Evolutionary conservation across 208 protist species (phyloP).

Genomic region (Endotrypanum monterogeii): DNA sequence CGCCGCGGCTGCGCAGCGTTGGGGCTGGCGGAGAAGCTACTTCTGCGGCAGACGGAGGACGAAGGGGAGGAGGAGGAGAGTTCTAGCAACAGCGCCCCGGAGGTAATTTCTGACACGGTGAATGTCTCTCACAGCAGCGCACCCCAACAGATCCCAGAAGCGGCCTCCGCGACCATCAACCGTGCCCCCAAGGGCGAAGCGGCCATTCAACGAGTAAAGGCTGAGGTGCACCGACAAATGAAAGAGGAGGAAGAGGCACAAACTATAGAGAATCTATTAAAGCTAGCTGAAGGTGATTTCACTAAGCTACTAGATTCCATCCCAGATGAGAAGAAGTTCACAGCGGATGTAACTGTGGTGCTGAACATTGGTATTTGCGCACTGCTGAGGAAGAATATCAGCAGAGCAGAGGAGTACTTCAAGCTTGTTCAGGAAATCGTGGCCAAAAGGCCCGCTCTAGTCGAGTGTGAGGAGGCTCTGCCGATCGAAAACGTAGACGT

Average conservation of each 20-base stretch:
- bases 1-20: slow-evolving; percentile 79
- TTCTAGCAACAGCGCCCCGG: slow-evolving; percentile 1
- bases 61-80: slow-evolving; percentile 6
- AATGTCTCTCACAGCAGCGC: background rate
- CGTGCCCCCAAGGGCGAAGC: slow-evolving; percentile 2
- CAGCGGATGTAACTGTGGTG: slow-evolving; percentile 51
- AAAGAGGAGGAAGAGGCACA: slow-evolving; percentile 26
- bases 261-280: slow-evolving; percentile 4
- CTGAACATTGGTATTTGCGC: slow-evolving; percentile 78
- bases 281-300: slow-evolving; percentile 54
- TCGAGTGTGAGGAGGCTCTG: slow-evolving; percentile 57
- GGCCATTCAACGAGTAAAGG: slow-evolving; percentile 26
- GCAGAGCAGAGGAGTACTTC: slow-evolving; percentile 67
- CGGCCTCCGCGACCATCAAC: background rate
- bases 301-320: slow-evolving; percentile 36
- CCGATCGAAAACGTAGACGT: slow-evolving; percentile 63
- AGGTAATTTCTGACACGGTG: background rate
- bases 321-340: slow-evolving; percentile 24
- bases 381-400: slow-evolving; percentile 57
- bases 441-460: slow-evolving; percentile 49
- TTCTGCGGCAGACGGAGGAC: slow-evolving; percentile 17
- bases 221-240: slow-evolving; percentile 41
- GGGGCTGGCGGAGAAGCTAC: slow-evolving; percentile 40
- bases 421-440: slow-evolving; percentile 67
- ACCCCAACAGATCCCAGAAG: background rate